phyloP scores from a whole-genome alignment of 2,329 filamentous ascomycete species.

The Neocatenulostroma microsporum region DNA sequence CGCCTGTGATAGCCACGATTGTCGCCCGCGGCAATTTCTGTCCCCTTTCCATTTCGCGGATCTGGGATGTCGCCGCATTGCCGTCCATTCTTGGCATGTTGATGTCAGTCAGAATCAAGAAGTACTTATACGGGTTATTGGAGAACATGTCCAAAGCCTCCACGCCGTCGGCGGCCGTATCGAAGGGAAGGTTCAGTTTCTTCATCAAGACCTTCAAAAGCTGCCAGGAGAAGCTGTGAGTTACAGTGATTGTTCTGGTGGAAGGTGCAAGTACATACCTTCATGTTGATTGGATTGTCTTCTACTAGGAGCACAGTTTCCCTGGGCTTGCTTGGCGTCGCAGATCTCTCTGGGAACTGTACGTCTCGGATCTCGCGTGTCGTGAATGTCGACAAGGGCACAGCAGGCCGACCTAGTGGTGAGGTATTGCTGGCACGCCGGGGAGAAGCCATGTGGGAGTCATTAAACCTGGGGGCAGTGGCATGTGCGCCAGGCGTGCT shows the following conservation, averaged over 20 bases:
- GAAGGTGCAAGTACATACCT: too few relatives aligned
- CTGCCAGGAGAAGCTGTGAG: too few relatives aligned
- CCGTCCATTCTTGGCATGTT: slow-evolving; percentile 31
- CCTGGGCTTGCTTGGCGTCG: too few relatives aligned
- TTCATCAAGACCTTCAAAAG: slow-evolving; percentile 17
- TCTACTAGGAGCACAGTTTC: slow-evolving; percentile 24
- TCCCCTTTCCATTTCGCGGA: slow-evolving; percentile 21
- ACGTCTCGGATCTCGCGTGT: too few relatives aligned
- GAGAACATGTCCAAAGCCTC: slow-evolving; percentile 12
- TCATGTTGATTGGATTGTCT: slow-evolving; percentile 29
- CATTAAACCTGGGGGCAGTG: too few relatives aligned
- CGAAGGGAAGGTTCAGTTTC: slow-evolving; percentile 12
- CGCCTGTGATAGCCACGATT: slow-evolving; percentile 22
- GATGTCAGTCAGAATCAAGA: slow-evolving; percentile 16
- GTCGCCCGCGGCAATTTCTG: slow-evolving; percentile 5
- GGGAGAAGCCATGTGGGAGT: too few relatives aligned
- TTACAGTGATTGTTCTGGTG: too few relatives aligned
- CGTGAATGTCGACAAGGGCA: too few relatives aligned
- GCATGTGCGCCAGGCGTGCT: too few relatives aligned
- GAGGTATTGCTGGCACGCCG: too few relatives aligned
- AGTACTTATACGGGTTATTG: slow-evolving; percentile 6
- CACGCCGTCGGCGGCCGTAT: slow-evolving; percentile 11
- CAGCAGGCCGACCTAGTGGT: too few relatives aligned
- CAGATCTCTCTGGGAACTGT: too few relatives aligned
- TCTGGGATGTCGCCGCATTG: slow-evolving; percentile 22